Base-by-base conservation (phyloP, 2,329 filamentous ascomycete genomes). In the Arthroderma sp. region DNA sequence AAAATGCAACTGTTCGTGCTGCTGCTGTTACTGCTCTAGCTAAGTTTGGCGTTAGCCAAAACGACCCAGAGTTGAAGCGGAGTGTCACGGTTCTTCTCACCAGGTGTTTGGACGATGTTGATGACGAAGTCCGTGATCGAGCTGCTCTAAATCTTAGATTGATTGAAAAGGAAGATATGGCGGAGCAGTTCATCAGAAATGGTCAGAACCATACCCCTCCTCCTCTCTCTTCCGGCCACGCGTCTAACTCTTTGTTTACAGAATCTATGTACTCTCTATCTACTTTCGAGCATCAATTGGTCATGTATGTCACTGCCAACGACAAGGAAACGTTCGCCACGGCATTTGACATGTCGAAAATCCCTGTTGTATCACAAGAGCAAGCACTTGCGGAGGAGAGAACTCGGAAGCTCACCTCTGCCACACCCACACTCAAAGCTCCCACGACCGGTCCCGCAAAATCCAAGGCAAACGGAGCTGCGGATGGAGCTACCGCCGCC, bases 1-100 rank as follows among this genome's bases (percentile, higher is more conserved):
- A 98, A 67, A 98, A 98, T 61, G 87, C 91, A 36, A 87, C 95
- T 50, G 88, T 98, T 15, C 78, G 91, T 54, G 91, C 91, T 40
- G 88, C 91, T 6, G 91, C 91, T 43, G 93, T 96, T 27, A 96
- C 91, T 27, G 91, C 91, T 2, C 69, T 98, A 50, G 86, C 89
- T 57, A 98, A 96, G 66, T 98, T 98, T 59, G 91, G 91, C 56
- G 89, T 96, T 47, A 88, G 85, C 31, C 91, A 96, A 65, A 88
- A 93, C 67, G 91, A 96, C 58, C 81, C 85, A 1, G 91, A 98
- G 63, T 86, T 98, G 57, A 96, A 96, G 78, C 81, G 85, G 55
- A 95, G 88, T 62, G 89, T 98, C 43, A 78, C 83, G 52, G 91
- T 98, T 41, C 75, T 98, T 39, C 80, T 98, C 32, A 93, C 84